Base-by-base conservation (phyloP, 805 yeast species). In the Lachancea mirantina region DNA sequence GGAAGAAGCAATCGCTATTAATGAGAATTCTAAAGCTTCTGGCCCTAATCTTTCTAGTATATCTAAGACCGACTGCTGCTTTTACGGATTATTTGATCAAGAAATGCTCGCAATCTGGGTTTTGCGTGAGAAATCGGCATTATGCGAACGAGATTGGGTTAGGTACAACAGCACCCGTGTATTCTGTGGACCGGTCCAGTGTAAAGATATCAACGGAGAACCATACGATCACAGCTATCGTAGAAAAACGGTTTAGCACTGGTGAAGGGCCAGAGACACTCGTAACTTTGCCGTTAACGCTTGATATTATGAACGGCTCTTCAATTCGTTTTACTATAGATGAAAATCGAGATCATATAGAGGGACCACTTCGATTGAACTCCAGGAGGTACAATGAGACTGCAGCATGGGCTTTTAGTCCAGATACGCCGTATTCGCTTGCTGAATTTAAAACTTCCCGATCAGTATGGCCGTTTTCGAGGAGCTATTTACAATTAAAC, bases 61-160 rank as follows among this genome's bases (percentile, higher is more conserved):
- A 19, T 9, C 4, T 19, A 8, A 15, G 34, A n/a, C 26, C 19
- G 6, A 14, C 32, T n/a, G 10, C 41, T 1, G 72, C 70, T 1
- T 85, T 77, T 23, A 78, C 79, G 45, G 74, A 71, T 3, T 74
- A 77, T 41, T 57, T 84, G 34, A 81, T 85, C 65, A 83, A 84
- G 51, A 73, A 67, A 9, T 88, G 97, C 56, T 74, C 66, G 5
- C 78, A 81, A 47, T 72, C 85, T 11, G 94, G 95, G 5, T 87
- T 88, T 52, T 88, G 97, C 52, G 59, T 68, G 30, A 69, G 97
- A 55, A 84, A 88, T 49, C 64, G 89, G 35, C 75, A 73, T 36
- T 84, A 71, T 50, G 83, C 84, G 1, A 39, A 50, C 2, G 52
- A 64, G 28, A 62, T 72, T 5, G n/a, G n/a, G n/a, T 35, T 41